Percentiles rank a stretch among this genome's conserved stretches.
Evolutionary conservation across 2,329 filamentous ascomycete genomes (phyloP).

Genomic region (Cladophialophora chaetospira): DNA sequence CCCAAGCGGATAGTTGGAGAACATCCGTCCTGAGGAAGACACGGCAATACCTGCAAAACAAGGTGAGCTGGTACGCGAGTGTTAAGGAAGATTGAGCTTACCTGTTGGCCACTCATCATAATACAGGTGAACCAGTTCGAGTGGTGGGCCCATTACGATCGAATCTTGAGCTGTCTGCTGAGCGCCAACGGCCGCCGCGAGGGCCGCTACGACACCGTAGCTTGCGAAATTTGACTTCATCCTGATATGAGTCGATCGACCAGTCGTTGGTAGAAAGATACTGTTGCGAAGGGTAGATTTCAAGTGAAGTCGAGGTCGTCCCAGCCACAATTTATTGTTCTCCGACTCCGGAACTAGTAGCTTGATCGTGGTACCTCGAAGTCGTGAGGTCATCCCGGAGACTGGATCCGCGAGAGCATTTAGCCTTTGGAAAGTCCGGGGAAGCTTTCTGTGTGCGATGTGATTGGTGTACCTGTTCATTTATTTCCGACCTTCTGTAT

Average conservation of each 20-base stretch:
- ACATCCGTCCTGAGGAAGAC: slow-evolving; percentile 52
- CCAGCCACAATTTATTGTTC: too few species aligned
- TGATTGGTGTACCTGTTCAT: neutral
- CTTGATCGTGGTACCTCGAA: neutral
- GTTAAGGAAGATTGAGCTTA: slow-evolving; percentile 17
- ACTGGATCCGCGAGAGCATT: neutral
- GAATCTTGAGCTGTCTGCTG: slow-evolving; percentile 37
- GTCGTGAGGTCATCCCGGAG: slow-evolving; percentile 12
- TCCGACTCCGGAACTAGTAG: too few species aligned
- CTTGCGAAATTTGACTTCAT: neutral
- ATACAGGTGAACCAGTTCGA: slow-evolving; percentile 55
- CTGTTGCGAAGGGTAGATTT: too few species aligned
- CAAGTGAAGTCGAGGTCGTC: too few species aligned
- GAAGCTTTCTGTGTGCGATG: neutral
- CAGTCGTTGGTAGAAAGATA: neutral
- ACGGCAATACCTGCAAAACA: slow-evolving; percentile 50
- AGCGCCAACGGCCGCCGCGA: neutral
- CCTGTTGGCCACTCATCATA: slow-evolving; percentile 53
- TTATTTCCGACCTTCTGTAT: neutral
- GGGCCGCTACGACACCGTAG: neutral
- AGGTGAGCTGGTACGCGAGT: neutral
- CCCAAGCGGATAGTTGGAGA: slow-evolving; percentile 55
- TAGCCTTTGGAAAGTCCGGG: neutral
- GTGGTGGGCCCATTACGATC: slow-evolving; percentile 44
- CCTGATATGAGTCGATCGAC: neutral